phyloP scores from a whole-genome alignment of 106 monocot species.

The Phalaenopsis equestris region DNA sequence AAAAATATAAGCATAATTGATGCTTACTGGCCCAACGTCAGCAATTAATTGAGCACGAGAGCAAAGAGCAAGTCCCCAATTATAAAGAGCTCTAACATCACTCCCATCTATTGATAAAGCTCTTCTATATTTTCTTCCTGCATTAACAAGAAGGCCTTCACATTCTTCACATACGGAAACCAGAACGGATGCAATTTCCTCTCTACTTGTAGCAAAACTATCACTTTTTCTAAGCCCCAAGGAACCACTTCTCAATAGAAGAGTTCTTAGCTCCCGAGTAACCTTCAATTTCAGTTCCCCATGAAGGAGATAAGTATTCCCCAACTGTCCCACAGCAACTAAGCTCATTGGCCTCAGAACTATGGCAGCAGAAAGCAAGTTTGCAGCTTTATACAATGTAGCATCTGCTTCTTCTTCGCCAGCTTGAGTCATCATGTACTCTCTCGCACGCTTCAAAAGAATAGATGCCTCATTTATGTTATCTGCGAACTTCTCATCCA shows the following conservation, averaged over 20 bases:
- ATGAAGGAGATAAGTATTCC: conserved; percentile 85
- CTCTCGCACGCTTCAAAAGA: conserved; percentile 58
- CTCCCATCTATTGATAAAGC: conserved; percentile 81
- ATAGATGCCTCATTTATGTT: conserved; percentile 44
- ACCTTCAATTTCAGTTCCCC: conserved; percentile 87
- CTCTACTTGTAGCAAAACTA: conserved; percentile 26
- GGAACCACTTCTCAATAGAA: conserved; percentile 36
- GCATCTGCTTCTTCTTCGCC: conserved; percentile 57
- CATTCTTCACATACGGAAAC: conserved; percentile 91
- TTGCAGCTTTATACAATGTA: conserved; percentile 55
- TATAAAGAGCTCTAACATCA: conserved; percentile 84
- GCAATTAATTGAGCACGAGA: conserved; percentile 84
- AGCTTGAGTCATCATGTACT: conserved; percentile 37
- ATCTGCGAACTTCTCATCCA: conserved; percentile 44
- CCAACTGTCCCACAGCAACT: conserved; percentile 78
- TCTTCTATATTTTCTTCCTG: conserved; percentile 71
- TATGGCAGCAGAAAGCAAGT: conserved; percentile 56
- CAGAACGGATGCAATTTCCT: conserved; percentile 44
- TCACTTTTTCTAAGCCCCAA: conserved; percentile 4
- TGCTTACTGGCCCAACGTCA: conserved; percentile 90
- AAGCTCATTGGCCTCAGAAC: conserved; percentile 65
- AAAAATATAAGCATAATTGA: not conserved
- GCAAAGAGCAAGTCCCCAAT: conserved; percentile 92
- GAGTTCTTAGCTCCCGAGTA: conserved; percentile 69
- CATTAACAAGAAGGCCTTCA: conserved; percentile 74